phyloP scores from a whole-genome alignment of 2,329 filamentous ascomycete species.

The Pestalotiopsis sp. region DNA sequence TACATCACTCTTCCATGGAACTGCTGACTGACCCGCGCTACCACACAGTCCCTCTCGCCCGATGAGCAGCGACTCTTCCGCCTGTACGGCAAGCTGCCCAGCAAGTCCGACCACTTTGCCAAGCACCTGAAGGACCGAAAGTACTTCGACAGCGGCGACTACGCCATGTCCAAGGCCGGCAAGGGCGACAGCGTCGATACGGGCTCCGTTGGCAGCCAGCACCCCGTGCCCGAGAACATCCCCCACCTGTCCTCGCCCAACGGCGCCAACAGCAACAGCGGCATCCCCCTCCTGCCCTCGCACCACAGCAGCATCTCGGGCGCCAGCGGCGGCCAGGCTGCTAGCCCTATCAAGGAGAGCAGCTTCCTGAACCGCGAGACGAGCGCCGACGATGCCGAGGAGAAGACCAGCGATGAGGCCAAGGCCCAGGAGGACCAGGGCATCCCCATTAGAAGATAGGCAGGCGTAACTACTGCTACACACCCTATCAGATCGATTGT shows the following conservation, averaged over 20 bases:
- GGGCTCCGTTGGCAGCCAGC: constrained; percentile 90
- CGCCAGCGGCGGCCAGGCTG: constrained; percentile 49
- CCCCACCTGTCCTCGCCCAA: constrained; percentile 79
- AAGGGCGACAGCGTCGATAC: constrained; percentile 94
- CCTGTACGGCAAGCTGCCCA: constrained; percentile 96
- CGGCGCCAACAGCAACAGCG: constrained; percentile 83
- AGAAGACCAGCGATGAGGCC: constrained; percentile 34
- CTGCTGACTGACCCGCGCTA: not conserved
- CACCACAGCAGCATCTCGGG: constrained; percentile 69
- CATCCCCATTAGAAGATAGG: constrained; percentile 68
- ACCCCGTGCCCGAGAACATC: constrained; percentile 94
- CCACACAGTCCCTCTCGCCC: constrained; percentile 76
- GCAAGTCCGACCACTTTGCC: constrained; percentile 92
- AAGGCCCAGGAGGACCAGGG: constrained; percentile 39
- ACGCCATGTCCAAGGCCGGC: constrained; percentile 94
- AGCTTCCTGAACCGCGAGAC: constrained; percentile 85
- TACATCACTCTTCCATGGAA: not conserved
- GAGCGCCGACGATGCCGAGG: constrained; percentile 62
- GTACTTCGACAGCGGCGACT: constrained; percentile 97
- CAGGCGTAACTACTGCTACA: not conserved
- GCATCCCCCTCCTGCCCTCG: constrained; percentile 78
- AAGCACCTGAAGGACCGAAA: constrained; percentile 99
- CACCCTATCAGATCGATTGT: no score
- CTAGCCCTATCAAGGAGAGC: constrained; percentile 88
- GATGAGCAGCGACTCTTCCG: constrained; percentile 97